Base-by-base conservation (phyloP, 106 monocot genomes). In the Allium fistulosum region DNA sequence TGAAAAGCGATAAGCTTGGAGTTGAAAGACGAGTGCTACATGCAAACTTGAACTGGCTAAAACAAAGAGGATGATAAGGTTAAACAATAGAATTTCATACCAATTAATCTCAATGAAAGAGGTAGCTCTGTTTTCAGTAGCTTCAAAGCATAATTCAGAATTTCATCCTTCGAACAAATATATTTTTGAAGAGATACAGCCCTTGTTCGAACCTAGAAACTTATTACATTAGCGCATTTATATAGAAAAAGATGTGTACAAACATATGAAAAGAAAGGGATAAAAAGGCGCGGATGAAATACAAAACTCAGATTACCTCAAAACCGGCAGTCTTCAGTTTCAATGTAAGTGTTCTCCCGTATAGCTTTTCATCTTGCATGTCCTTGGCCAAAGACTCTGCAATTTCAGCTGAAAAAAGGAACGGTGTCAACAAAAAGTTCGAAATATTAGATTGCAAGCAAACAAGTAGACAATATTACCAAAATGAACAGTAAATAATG, bases 51-150 rank as follows among this genome's bases (percentile, higher is more conserved):
- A 45, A 26, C 8, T 57, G 45, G 48, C 10, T 55, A 10, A 10
- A 49, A 26, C 14, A 63, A n/a, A 65, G 6, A 18, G 22, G 46
- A 51, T 9, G 48, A 4, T 49, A 67, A 58, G 27, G 10, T 37
- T 51, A 59, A 49, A 28, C 26, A 67, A 37, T 37, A 37, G 37
- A 37, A 47, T 62, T 68, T 46, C 78, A 69, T 88, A 99, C 99
- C 99, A 56, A 93, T 85, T 60, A 99, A 76, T 73, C 99, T 99
- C 70, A 93, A 63, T 63, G 99, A 83, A 65, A 90, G 71, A 71
- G 99, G 99, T 65, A 99, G 83, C 74, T 99, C 93, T 62, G 90
- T 82, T 71, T 83, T 90, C n/a, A 99, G 78, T 69, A 99, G 75
- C 68, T 81, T 90, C 57, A 73, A 78, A 80, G 85, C 99, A 78